Percentiles rank a stretch among this genome's conserved stretches.
Conservation (phyloP, 2,329 filamentous ascomycete species). For the Taxawa tesnikishii region DNA sequence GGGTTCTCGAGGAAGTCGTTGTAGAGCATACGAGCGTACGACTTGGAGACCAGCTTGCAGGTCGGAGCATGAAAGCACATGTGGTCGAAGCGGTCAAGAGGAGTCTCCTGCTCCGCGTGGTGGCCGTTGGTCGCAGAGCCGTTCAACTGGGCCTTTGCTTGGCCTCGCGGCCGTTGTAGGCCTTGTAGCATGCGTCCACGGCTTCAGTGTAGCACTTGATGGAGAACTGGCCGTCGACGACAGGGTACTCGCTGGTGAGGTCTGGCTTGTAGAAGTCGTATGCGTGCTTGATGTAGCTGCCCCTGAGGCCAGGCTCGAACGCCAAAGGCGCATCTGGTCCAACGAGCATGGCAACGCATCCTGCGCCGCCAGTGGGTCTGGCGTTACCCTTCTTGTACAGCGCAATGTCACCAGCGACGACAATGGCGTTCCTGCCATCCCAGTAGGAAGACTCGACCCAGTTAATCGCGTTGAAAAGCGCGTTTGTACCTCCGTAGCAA, state of each 20-base stretch:
- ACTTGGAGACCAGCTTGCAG: conserved; percentile 43
- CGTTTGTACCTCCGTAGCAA: conserved; percentile 43
- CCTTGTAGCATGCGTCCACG: conserved; percentile 41
- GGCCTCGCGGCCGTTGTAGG: conserved; percentile 37
- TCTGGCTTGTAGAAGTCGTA: conserved; percentile 47
- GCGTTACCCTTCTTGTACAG: conserved; percentile 43
- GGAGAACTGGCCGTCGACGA: conserved; percentile 41
- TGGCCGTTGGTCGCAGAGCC: conserved; percentile 28
- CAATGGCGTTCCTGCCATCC: conserved; percentile 40
- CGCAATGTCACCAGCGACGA: conserved; percentile 41
- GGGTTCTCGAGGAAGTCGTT: conserved; percentile 38
- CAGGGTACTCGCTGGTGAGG: conserved; percentile 40
- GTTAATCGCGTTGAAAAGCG: conserved; percentile 41
- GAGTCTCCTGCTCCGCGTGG: conserved; percentile 27
- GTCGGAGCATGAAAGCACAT: conserved; percentile 43
- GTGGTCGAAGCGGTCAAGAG: conserved; percentile 41
- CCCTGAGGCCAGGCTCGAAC: conserved; percentile 37
- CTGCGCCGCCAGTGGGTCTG: conserved; percentile 39
- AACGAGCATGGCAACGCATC: conserved; percentile 41
- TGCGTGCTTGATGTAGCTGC: conserved; percentile 37
- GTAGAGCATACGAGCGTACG: conserved; percentile 39
- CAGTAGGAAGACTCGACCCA: conserved; percentile 42
- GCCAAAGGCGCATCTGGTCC: conserved; percentile 38
- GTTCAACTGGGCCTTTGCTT: conserved; percentile 28
- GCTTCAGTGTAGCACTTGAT: conserved; percentile 41